Evolutionary conservation across 352 stramenopile species (phyloP).

Genomic region (Globisporangium recalcitrans): DNA sequence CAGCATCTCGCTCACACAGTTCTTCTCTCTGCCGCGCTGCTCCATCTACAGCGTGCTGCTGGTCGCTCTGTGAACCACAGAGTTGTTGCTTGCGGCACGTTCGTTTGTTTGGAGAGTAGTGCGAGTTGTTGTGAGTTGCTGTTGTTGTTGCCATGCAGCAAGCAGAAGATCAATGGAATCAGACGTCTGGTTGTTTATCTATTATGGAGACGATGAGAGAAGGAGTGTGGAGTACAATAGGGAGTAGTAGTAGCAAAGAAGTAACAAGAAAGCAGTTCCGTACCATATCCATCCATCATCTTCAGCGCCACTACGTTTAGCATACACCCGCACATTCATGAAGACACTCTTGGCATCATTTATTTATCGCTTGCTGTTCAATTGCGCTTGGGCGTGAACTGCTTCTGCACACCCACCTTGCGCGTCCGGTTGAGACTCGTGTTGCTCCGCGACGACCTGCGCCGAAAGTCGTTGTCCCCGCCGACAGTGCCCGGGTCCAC

Average conservation of each 20-base stretch:
- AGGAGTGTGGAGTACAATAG: constrained; percentile 8
- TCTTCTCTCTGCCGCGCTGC: constrained; percentile 58
- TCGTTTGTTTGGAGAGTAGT: neutral
- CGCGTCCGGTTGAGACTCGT: constrained; percentile 38
- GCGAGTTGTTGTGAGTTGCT: neutral
- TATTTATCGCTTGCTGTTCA: constrained; percentile 7
- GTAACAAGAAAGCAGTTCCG: neutral
- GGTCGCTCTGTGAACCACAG: constrained; percentile 35
- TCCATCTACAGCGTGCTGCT: constrained; percentile 71
- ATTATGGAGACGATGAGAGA: constrained; percentile 1
- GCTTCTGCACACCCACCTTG: constrained; percentile 37
- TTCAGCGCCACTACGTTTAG: too few species aligned
- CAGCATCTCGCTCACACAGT: constrained; percentile 54
- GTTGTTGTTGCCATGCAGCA: neutral
- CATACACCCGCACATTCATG: too few species aligned
- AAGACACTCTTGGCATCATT: too few species aligned
- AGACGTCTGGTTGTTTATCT: neutral
- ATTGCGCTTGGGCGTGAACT: constrained; percentile 36
- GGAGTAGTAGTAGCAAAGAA: constrained; percentile 6
- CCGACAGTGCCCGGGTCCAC: constrained; percentile 73
- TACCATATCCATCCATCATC: neutral
- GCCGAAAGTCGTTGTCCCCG: constrained; percentile 64
- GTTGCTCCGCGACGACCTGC: constrained; percentile 47
- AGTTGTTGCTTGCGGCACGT: neutral
- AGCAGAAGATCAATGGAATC: neutral